These are phyloP conservation scores for Alloteropsis angusta DNA, from an alignment of 202 grass and related monocot species.

Conservation along the genomic window DNA sequence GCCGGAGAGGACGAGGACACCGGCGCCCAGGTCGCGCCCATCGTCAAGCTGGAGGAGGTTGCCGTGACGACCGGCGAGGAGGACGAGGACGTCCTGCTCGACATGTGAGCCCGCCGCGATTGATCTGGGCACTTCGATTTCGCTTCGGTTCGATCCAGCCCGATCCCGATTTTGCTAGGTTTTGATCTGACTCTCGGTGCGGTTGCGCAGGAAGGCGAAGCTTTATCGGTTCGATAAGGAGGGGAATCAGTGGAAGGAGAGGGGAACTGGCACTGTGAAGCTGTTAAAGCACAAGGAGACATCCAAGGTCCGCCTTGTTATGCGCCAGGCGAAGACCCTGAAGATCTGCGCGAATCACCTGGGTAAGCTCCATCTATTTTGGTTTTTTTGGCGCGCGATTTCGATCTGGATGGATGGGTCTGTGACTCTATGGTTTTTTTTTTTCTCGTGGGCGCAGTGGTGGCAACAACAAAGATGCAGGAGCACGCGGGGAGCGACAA, in stretches of 20 bases:
- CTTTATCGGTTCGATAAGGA: constrained; percentile 77
- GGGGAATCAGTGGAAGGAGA: constrained; percentile 66
- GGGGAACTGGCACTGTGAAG: constrained; percentile 64
- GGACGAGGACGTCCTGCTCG: constrained; percentile 58
- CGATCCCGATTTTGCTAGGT: constrained; percentile 23
- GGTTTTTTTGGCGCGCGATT: not conserved
- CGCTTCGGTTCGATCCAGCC: not conserved
- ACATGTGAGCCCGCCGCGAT: constrained; percentile 34
- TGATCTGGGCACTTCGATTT: not conserved
- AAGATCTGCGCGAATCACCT: constrained; percentile 92
- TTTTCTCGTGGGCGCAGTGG: constrained; percentile 29
- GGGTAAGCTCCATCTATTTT: constrained; percentile 12
- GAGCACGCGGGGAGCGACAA: constrained; percentile 78
- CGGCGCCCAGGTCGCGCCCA: constrained; percentile 73
- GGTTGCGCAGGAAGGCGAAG: constrained; percentile 55
- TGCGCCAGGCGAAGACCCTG: constrained; percentile 81
- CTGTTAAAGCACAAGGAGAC: constrained; percentile 67
- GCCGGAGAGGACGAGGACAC: constrained; percentile 79
- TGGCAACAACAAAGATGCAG: constrained; percentile 64
- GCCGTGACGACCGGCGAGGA: constrained; percentile 83
- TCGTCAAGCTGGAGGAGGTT: constrained; percentile 75
- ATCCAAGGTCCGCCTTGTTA: constrained; percentile 71
- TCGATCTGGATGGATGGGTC: constrained; percentile 2
- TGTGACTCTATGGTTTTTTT: constrained; percentile 5
- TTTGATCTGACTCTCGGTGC: constrained; percentile 18